These are phyloP conservation scores for Solanum virginianum DNA, from an alignment of 257 asterid genomes.

Conservation along the genomic window DNA sequence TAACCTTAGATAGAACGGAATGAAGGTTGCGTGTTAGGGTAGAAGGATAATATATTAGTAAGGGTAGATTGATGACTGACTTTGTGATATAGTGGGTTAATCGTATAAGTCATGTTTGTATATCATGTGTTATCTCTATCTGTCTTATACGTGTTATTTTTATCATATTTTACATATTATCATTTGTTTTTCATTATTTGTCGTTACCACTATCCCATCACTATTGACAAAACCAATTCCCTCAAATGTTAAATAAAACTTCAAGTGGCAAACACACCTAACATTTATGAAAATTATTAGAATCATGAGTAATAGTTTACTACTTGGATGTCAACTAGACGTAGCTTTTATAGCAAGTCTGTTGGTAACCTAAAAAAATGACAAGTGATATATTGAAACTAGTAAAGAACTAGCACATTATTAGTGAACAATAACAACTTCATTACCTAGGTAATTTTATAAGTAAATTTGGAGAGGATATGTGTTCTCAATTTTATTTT, in stretches of 20 bases:
- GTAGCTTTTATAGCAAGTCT: not conserved
- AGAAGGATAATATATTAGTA: no score
- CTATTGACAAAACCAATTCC: not conserved
- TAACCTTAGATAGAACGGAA: no score
- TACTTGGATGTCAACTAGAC: not conserved
- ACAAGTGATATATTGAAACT: not conserved
- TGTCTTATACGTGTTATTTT: no score
- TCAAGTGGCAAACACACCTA: not conserved
- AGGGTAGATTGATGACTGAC: no score
- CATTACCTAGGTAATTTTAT: not conserved
- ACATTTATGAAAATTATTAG: not conserved
- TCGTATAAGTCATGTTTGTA: no score
- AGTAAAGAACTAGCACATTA: not conserved
- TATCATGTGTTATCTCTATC: no score
- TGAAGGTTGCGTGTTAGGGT: rapidly evolving
- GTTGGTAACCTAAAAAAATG: not conserved
- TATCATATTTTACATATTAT: no score
- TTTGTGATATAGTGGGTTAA: no score
- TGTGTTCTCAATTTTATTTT: no score
- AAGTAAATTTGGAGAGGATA: not conserved
- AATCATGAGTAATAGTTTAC: no score
- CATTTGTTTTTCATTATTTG: no score
- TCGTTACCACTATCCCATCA: no score
- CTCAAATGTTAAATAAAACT: not conserved
- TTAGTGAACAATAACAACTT: not conserved